These are phyloP conservation scores for Cryphonectria carpinicola DNA, from an alignment of 2,329 filamentous ascomycete species.

Conservation along the genomic window DNA sequence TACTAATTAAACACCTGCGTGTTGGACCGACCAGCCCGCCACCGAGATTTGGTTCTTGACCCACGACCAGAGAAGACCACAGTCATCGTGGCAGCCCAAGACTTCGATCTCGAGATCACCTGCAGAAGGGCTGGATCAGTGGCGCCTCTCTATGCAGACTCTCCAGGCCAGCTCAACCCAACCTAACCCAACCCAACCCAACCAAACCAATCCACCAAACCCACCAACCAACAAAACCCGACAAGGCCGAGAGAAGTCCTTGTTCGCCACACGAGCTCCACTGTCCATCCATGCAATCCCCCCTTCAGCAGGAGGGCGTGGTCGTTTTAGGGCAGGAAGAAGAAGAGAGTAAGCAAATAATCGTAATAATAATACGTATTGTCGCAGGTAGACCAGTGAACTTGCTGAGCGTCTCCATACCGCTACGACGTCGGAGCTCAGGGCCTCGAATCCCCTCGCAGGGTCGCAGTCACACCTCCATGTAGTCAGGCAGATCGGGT, in stretches of 20 bases:
- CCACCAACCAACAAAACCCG: neutral
- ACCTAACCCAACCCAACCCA: no score
- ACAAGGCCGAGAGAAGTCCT: neutral
- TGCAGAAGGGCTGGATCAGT: neutral
- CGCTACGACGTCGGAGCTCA: slow-evolving; percentile 3
- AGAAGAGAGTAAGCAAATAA: neutral
- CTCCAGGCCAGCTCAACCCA: neutral
- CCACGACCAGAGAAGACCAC: neutral
- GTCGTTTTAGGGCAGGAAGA: neutral
- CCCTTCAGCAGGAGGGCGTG: neutral
- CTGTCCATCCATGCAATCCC: neutral
- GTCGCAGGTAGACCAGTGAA: slow-evolving; percentile 2
- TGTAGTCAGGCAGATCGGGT: neutral
- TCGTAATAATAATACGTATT: neutral
- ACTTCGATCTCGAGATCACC: neutral
- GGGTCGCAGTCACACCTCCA: neutral
- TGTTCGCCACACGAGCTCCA: neutral
- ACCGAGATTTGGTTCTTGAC: neutral
- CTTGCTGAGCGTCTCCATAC: neutral
- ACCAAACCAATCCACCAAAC: neutral
- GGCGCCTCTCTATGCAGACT: neutral
- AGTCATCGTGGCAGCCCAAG: neutral
- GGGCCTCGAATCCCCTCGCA: neutral
- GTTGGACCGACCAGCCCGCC: neutral
- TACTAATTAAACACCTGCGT: neutral